phyloP scores from a whole-genome alignment of 1,284 basidiomycete species.

The Anthracocystis panici-leucophaei region DNA sequence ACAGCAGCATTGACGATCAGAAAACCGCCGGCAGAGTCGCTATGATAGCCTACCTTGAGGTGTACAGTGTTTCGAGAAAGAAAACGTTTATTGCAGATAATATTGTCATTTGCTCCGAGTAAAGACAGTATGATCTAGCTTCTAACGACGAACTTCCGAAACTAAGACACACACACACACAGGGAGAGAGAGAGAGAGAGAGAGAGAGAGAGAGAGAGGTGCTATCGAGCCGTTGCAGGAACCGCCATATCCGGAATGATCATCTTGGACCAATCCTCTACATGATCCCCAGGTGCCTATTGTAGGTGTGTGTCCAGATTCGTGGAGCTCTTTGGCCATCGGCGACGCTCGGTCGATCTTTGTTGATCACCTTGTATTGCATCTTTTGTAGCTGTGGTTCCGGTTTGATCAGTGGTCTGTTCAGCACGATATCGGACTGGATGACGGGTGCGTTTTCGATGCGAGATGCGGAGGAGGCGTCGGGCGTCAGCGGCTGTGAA shows the following conservation, averaged over 20 bases:
- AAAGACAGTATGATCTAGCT: no score
- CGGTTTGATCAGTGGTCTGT: not conserved
- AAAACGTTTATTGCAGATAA: no score
- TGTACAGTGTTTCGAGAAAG: no score
- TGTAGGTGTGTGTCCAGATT: conserved; percentile 3
- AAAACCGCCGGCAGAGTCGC: no score
- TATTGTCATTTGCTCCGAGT: no score
- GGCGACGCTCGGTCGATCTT: not conserved
- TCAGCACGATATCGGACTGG: conserved; percentile 5
- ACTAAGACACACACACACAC: no score
- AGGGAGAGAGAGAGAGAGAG: no score
- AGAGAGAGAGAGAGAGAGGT: no score
- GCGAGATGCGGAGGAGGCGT: conserved; percentile 3
- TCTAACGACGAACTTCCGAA: no score
- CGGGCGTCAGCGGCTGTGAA: conserved; percentile 3
- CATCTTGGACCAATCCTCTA: not conserved
- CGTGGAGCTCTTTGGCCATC: not conserved
- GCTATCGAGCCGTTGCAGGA: no score
- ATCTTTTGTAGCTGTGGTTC: not conserved
- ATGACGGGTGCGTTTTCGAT: conserved; percentile 16
- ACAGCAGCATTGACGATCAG: no score
- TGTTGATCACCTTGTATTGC: not conserved
- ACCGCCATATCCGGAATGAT: not conserved
- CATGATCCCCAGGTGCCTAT: not conserved
- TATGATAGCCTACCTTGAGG: no score